phyloP scores from a whole-genome alignment of 2,329 filamentous ascomycete species.

The Fusarium buxicola region DNA sequence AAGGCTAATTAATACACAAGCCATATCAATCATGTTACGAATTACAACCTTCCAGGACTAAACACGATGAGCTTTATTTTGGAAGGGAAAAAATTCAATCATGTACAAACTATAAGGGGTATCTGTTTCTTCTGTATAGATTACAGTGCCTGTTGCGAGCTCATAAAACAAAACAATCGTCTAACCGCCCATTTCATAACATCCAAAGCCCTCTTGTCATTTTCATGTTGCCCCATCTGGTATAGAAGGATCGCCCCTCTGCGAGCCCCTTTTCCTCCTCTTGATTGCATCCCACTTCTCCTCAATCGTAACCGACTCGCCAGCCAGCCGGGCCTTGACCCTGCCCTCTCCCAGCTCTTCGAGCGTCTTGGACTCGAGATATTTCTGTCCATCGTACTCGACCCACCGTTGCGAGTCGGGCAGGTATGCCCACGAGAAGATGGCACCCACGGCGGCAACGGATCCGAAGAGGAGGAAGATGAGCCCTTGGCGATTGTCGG shows the following conservation, averaged over 20 bases:
- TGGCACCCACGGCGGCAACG: constrained; percentile 60
- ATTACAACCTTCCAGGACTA: not conserved
- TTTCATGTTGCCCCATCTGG: constrained; percentile 36
- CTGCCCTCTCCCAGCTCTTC: constrained; percentile 64
- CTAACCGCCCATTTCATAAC: not conserved
- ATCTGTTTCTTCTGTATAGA: constrained; percentile 11
- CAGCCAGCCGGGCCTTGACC: constrained; percentile 56
- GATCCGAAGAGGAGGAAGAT: constrained; percentile 64
- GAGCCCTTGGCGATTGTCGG: constrained; percentile 58
- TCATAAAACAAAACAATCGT: constrained; percentile 13
- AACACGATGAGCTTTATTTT: not conserved
- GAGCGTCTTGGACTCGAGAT: constrained; percentile 60
- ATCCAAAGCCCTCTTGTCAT: not conserved
- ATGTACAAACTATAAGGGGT: constrained; percentile 19
- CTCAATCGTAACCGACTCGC: constrained; percentile 58
- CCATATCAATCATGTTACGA: not conserved
- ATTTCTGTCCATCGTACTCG: constrained; percentile 50
- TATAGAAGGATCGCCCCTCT: constrained; percentile 40
- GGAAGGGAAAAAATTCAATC: not conserved
- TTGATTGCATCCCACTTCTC: constrained; percentile 57
- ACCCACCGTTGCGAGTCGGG: constrained; percentile 60
- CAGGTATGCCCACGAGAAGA: constrained; percentile 65
- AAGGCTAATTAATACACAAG: not conserved
- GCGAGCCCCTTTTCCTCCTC: constrained; percentile 47
- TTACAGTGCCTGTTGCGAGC: constrained; percentile 6